Evolutionary conservation across 805 yeast genomes (phyloP).

Genomic region (Zygosaccharomyces siamensis): DNA sequence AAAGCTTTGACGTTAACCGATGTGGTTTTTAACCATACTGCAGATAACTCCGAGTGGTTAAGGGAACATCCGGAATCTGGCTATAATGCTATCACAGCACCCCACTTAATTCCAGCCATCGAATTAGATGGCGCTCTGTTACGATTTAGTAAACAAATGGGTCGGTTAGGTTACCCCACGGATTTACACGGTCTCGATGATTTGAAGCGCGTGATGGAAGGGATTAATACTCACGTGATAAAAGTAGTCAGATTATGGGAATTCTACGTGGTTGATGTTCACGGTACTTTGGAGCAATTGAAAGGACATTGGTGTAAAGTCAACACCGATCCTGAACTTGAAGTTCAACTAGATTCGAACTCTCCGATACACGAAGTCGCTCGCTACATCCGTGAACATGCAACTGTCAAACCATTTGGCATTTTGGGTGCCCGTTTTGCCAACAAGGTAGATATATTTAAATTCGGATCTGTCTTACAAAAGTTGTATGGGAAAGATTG

Average conservation of each 20-base stretch:
- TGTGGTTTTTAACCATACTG: slow-evolving; percentile 92
- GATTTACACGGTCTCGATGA: slow-evolving; percentile 48
- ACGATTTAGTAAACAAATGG: slow-evolving; percentile 58
- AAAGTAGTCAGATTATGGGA: slow-evolving; percentile 77
- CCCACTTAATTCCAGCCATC: slow-evolving; percentile 79
- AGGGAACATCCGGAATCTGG: slow-evolving; percentile 86
- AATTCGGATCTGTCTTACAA: slow-evolving; percentile 51
- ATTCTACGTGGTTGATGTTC: slow-evolving; percentile 68
- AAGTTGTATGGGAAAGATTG: slow-evolving; percentile 34
- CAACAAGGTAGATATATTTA: slow-evolving; percentile 48
- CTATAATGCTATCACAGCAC: slow-evolving; percentile 80
- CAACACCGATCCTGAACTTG: background rate
- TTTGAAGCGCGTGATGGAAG: slow-evolving; percentile 57
- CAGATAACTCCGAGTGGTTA: slow-evolving; percentile 84
- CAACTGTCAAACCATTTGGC: slow-evolving; percentile 41
- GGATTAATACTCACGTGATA: slow-evolving; percentile 63
- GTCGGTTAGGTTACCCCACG: slow-evolving; percentile 57
- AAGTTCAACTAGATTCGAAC: background rate
- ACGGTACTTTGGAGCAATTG: slow-evolving; percentile 38
- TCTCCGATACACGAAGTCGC: slow-evolving; percentile 38
- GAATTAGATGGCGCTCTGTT: slow-evolving; percentile 70
- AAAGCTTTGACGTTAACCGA: slow-evolving; percentile 79
- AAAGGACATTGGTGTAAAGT: slow-evolving; percentile 35
- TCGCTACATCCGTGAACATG: slow-evolving; percentile 41
- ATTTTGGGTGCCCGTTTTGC: slow-evolving; percentile 44